Base-by-base conservation (phyloP, 352 stramenopile species). In the Halophytophthora polymorphica region DNA sequence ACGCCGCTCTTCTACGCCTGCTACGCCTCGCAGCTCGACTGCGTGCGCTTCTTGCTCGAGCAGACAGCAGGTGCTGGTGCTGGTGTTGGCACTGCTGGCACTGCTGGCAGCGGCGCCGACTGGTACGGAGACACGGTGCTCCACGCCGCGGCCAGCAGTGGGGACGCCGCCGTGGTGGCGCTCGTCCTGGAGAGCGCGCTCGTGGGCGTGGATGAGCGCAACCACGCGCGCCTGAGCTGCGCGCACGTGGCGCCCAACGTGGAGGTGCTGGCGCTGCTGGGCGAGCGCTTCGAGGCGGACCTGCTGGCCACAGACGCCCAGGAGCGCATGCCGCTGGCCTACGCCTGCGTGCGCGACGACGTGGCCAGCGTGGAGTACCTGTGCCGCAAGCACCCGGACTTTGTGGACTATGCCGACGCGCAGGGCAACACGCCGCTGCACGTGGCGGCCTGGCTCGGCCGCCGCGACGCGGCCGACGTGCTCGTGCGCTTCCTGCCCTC, bases 1-100 rank as follows among this genome's bases (percentile, higher is more conserved):
- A 84, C 77, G 0, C 76, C 81, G 6, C 42, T 91, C 5, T 91
- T 88, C 57, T 91, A 88, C 48, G 77, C 81, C 3, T 87, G 77
- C 35, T 89, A 85, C 44, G 66, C 77, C 0, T 59, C 70, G 1
- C 75, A 91, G 33, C 14, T 79, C 11, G 66, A 73, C 8, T 70
- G 54, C 14, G 66, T 83, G 2, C 45, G 40, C 19, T 81, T 79
- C n/a, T 42, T 90, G 1, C n/a, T 31, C 4, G 25, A 31, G 25
- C 25, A 31, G 25, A 31, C 25, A 8, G 8, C 25, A 8, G 25
- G n/a, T 88, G 2, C 40, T 47, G 0, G 46, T 33, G 1, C 46
- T 44, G 11, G 22, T 37, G 18, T 36, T 45, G 47, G 23, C 36
- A 6, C 45, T 58, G 2, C 42, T 17, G 21, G 45, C 29, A 5